A percentile compares a stretch with the other conserved stretches of the same genome.
phyloP scores from a whole-genome alignment of 805 yeast species.

The Kregervanrija delftensis region DNA sequence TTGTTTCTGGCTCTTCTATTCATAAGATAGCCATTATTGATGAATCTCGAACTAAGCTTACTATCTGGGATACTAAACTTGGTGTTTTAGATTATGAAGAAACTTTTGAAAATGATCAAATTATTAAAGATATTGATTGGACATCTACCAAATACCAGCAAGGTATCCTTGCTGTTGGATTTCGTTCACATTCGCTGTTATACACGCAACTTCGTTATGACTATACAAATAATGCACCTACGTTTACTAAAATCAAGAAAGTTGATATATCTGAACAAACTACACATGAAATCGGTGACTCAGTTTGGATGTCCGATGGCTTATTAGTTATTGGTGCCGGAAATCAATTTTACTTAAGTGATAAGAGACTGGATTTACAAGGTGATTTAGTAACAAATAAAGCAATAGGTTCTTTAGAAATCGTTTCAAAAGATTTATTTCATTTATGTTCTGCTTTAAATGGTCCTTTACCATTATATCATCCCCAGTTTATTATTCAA shows the following conservation, averaged over 20 bases:
- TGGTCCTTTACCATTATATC: constrained; percentile 86
- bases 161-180: constrained; percentile 78
- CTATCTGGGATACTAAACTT: constrained; percentile 75
- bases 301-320: constrained; percentile 79
- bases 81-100: constrained; percentile 62
- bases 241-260: constrained; percentile 69
- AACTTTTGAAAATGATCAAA: constrained; percentile 24
- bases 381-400: constrained; percentile 43
- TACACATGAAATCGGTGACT: constrained; percentile 79
- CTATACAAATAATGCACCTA: constrained; percentile 73
- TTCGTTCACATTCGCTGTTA: constrained; percentile 50
- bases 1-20: constrained; percentile 68
- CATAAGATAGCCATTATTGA: constrained; percentile 73
- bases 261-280: constrained; percentile 69
- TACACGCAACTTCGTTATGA: constrained; percentile 84
- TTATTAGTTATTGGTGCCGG: constrained; percentile 81
- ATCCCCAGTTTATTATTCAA: constrained; percentile 83
- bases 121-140: constrained; percentile 80
- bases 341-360: constrained; percentile 80
- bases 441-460: constrained; percentile 71
- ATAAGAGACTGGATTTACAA: constrained; percentile 50
- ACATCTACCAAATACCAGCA: constrained; percentile 60
- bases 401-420: constrained; percentile 53
- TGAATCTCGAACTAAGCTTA: constrained; percentile 39
- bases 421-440: constrained; percentile 49